Evolutionary conservation across 108 stramenopile species (phyloP), one percentile per base, ranked within the genome.

Genomic region (Cyclostephanos tholiformis): DNA sequence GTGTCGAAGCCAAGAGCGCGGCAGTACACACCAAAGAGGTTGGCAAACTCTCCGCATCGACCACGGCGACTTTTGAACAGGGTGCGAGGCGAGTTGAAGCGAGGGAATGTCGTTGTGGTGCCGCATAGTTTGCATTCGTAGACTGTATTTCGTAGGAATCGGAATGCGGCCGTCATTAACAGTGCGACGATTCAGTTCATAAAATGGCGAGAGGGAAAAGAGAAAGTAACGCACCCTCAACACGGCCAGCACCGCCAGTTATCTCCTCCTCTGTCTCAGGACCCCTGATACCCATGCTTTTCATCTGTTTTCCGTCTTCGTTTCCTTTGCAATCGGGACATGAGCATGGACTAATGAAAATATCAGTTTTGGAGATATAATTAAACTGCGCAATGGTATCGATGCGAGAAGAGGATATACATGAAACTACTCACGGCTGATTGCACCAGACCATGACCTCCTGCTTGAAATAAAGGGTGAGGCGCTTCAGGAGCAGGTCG

Each of bases 1-100:
- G 97, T 93, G 65, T 98, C 97, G 68, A 95, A 95, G 20, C 97
- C 97, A 5, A 87, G 74, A 8, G 97, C 82, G 19, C 92, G 83
- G 65, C 91, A 92, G 72, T 87, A 83, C 36, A 94, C 72, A 2
- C 95, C 92, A 84, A 99, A 99, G 63, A 94, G 75, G 81, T 99
- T 99, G 65, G 99, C 96, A 63, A 86, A 99, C 84, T 99, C 99
- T 57, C 99, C 99, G 67, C 99, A 99, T 20, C 99, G 85, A 17
- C 97, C 95, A 56, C 74, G 69, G 16, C 93, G 85, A 41, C 86
- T 88, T 59, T 93, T 76, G 19, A 97, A 85, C 32, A 99, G 85
- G 63, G 85, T 89, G 10, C 80, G 70, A 13, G 93, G 89, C 23
- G 90, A 79, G 82, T 98, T 98, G 85, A 86, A 94, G 25, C 99